A percentile compares a stretch with the other conserved stretches of the same genome.
Conservation (phyloP, 1,284 basidiomycete genomes). For the Retiboletus flavoniger region DNA sequence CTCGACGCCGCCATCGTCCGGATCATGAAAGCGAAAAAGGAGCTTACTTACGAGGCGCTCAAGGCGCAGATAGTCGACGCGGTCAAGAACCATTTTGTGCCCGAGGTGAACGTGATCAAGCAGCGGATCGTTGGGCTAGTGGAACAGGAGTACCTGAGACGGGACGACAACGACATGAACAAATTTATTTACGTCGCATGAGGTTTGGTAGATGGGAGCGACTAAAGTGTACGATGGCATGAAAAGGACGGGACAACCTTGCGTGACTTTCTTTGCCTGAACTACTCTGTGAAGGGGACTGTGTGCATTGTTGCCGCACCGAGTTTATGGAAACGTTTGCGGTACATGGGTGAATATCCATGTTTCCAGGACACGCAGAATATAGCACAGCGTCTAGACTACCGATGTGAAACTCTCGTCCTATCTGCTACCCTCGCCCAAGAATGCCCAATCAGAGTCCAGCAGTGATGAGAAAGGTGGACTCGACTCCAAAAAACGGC, state of each 20-base stretch:
- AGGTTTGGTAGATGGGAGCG: neutral
- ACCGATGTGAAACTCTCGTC: neutral
- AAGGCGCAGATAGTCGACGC: slow-evolving; percentile 77
- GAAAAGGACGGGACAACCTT: neutral
- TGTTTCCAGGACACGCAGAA: neutral
- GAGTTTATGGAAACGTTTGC: neutral
- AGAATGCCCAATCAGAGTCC: neutral
- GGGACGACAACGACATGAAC: slow-evolving; percentile 71
- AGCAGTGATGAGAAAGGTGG: neutral
- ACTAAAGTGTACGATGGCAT: neutral
- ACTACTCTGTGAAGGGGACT: neutral
- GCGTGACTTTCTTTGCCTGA: neutral
- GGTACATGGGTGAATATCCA: no score
- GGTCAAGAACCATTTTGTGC: slow-evolving; percentile 77
- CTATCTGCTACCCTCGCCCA: neutral
- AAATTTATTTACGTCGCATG: slow-evolving; percentile 75
- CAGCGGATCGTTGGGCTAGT: slow-evolving; percentile 79
- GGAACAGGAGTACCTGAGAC: slow-evolving; percentile 81
- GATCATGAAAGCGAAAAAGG: slow-evolving; percentile 91
- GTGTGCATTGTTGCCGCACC: neutral
- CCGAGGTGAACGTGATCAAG: slow-evolving; percentile 78
- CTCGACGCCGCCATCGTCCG: slow-evolving; percentile 94
- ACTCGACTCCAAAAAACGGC: neutral
- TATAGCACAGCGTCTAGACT: neutral
- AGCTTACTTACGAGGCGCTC: slow-evolving; percentile 73